Conservation (phyloP, 2,329 filamentous ascomycete genomes). For the Sporothrix mexicana region DNA sequence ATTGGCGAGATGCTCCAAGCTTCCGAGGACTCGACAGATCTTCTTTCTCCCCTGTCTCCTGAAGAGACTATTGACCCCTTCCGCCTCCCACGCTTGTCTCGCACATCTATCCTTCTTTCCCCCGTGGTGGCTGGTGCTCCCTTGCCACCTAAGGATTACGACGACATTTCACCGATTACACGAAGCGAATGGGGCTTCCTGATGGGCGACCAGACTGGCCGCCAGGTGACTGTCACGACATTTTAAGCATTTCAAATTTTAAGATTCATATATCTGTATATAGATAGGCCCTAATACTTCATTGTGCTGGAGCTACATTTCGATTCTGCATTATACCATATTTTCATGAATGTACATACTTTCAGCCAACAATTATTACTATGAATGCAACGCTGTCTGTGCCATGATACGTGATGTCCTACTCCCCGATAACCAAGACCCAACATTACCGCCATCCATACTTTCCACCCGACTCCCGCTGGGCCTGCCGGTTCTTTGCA, state of each 20-base stretch:
- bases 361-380: background rate
- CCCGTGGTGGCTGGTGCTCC: slow-evolving; percentile 42
- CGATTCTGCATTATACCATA: background rate
- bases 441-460: slow-evolving; percentile 77
- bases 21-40: slow-evolving; percentile 26
- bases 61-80: background rate
- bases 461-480: slow-evolving; percentile 77
- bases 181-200: slow-evolving; percentile 68
- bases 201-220: slow-evolving; percentile 56
- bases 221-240: slow-evolving; percentile 58
- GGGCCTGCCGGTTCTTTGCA: slow-evolving; percentile 77
- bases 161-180: slow-evolving; percentile 67
- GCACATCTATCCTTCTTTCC: slow-evolving; percentile 3
- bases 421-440: too few relatives aligned
- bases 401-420: background rate
- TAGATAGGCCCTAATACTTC: slow-evolving; percentile 1
- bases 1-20: slow-evolving; percentile 53
- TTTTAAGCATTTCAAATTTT: slow-evolving; percentile 45
- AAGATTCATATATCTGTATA: background rate
- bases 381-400: background rate
- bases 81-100: slow-evolving; percentile 16
- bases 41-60: slow-evolving; percentile 4
- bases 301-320: background rate
- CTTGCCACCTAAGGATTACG: slow-evolving; percentile 63
- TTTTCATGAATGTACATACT: slow-evolving; percentile 10